phyloP scores from a whole-genome alignment of 345 rosid species.

The Gossypium sturtianum region DNA sequence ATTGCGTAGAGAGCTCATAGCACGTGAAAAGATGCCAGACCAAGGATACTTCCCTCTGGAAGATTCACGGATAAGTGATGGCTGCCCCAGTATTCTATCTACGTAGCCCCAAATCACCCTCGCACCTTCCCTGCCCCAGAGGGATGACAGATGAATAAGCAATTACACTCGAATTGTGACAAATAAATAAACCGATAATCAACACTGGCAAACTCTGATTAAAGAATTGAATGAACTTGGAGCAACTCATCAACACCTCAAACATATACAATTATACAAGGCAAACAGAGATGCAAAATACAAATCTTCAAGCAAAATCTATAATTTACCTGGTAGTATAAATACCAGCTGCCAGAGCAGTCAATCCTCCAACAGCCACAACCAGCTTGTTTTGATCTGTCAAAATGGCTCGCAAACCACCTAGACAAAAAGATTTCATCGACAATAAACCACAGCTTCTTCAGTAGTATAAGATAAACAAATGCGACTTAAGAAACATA shows the following conservation, averaged over 20 bases:
- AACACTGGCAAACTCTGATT: background rate
- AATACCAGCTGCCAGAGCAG: conserved; percentile 97
- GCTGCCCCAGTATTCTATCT: conserved; percentile 95
- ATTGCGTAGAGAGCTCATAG: conserved; percentile 31
- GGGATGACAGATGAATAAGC: conserved; percentile 7
- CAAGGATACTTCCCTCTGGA: conserved; percentile 99
- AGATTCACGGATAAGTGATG: conserved; percentile 94
- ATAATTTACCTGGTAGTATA: conserved; percentile 81
- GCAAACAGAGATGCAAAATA: background rate
- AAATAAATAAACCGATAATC: background rate
- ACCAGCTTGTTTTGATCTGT: conserved; percentile 95
- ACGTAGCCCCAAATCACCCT: conserved; percentile 96
- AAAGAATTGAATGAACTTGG: background rate
- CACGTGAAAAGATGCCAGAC: conserved; percentile 64
- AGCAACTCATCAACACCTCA: background rate
- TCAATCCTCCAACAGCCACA: conserved; percentile 90
- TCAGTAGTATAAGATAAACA: conserved; percentile 14
- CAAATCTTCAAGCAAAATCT: conserved; percentile 1
- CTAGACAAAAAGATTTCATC: conserved; percentile 27
- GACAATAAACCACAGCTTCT: conserved; percentile 3
- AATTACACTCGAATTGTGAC: background rate
- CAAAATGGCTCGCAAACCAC: conserved; percentile 82
- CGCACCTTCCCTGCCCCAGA: conserved; percentile 86
- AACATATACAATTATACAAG: background rate
- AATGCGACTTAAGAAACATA: background rate